Percentiles rank a stretch among this genome's conserved stretches.
These are phyloP conservation scores for Posidonia australis DNA, from an alignment of 106 monocot genomes.

Conservation along the genomic window DNA sequence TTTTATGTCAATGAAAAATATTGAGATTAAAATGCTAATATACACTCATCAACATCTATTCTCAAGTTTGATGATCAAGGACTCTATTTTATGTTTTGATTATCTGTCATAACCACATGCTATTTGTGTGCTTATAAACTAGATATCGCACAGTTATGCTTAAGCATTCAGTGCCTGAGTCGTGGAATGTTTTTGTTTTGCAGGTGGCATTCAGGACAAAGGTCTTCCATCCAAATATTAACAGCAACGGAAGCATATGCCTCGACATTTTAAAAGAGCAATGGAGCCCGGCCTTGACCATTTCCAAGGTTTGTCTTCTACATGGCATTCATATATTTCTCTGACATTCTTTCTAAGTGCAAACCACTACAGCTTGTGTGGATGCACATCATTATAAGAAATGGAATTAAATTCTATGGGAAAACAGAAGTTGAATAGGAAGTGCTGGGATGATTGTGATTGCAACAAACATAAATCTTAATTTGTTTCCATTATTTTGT, in stretches of 20 bases:
- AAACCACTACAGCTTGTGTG: no score
- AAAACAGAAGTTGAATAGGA: no score
- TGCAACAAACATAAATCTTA: no score
- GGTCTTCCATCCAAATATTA: constrained; percentile 30
- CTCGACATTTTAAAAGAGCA: constrained; percentile 36
- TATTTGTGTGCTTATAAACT: not conserved
- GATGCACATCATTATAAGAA: no score
- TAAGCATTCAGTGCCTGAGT: not conserved
- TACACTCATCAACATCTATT: no score
- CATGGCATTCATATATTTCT: not conserved
- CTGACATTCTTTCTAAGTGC: not conserved
- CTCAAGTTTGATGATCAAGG: no score
- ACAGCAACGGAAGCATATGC: constrained; percentile 32
- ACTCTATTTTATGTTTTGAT: not conserved
- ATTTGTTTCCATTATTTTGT: no score
- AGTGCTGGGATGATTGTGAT: no score
- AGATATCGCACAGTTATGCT: not conserved
- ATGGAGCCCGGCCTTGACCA: constrained; percentile 35
- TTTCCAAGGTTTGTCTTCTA: constrained; percentile 22
- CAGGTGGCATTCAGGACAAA: constrained; percentile 28
- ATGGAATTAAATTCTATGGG: no score
- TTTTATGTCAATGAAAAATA: no score
- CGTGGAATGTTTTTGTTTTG: not conserved
- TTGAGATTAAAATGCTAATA: no score
- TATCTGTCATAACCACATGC: not conserved